A percentile compares a stretch with the other conserved stretches of the same genome.
Evolutionary conservation across 768 basidiomycete genomes (phyloP).

Genomic region (Suillus weaverae): DNA sequence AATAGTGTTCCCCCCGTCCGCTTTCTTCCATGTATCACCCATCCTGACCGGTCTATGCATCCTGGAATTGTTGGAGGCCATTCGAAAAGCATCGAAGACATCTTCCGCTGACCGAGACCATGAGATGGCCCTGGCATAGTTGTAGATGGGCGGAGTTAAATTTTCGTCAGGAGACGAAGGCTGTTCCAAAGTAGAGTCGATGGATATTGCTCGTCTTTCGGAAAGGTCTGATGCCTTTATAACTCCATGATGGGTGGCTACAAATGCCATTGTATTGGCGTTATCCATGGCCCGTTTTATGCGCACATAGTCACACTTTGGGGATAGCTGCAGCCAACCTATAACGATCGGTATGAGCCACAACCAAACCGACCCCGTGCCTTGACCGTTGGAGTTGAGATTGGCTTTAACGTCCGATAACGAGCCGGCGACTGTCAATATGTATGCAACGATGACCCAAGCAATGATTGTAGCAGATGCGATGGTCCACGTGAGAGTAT

Average conservation of each 20-base stretch:
- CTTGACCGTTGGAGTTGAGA: constrained; percentile 37
- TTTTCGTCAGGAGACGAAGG: constrained; percentile 24
- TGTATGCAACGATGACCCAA: constrained; percentile 47
- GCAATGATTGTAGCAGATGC: constrained; percentile 39
- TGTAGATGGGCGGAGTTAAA: constrained; percentile 24
- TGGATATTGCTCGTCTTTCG: constrained; percentile 6
- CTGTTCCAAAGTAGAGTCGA: not conserved
- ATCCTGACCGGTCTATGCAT: constrained; percentile 11
- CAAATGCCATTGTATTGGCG: constrained; percentile 31
- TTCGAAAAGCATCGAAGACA: not conserved
- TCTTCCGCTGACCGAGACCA: constrained; percentile 19
- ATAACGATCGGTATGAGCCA: constrained; percentile 44
- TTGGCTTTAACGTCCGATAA: constrained; percentile 16
- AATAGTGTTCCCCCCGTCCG: constrained; percentile 1
- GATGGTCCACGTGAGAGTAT: constrained; percentile 41
- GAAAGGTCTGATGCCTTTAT: constrained; percentile 7
- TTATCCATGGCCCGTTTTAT: constrained; percentile 27
- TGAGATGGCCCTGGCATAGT: constrained; percentile 23
- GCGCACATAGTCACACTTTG: constrained; percentile 37
- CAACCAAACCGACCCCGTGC: constrained; percentile 42
- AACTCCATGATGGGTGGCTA: constrained; percentile 15
- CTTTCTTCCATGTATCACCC: constrained; percentile 7
- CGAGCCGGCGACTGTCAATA: constrained; percentile 37
- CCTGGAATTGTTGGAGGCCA: constrained; percentile 12
- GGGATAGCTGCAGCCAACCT: constrained; percentile 42